A percentile compares a stretch with the other conserved stretches of the same genome.
These are phyloP conservation scores for Metschnikowia vanudenii DNA, from an alignment of 805 yeast species.

Conservation along the genomic window DNA sequence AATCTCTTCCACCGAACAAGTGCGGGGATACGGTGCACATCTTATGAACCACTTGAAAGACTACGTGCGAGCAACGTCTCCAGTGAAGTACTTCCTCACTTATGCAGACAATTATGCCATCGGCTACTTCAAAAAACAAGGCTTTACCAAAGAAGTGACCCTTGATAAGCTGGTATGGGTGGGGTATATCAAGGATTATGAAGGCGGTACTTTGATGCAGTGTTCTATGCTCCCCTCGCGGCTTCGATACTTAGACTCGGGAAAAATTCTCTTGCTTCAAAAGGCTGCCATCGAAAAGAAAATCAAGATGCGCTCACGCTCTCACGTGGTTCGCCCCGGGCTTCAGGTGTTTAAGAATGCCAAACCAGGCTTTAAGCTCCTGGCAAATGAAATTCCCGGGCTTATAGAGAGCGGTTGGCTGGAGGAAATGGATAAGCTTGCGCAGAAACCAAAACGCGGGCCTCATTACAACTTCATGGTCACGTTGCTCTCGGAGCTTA, in stretches of 20 bases:
- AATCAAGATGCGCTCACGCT: conserved; percentile 72
- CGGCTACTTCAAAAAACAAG: conserved; percentile 97
- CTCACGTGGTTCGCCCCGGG: conserved; percentile 82
- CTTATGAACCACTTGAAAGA: conserved; percentile 97
- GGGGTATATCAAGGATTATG: conserved; percentile 98
- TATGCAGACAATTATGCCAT: conserved; percentile 99
- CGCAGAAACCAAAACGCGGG: conserved; percentile 89
- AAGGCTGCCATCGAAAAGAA: conserved; percentile 88
- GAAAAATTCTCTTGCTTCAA: conserved; percentile 80
- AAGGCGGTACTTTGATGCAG: conserved; percentile 98
- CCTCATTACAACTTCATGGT: conserved; percentile 95
- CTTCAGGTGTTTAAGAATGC: conserved; percentile 78
- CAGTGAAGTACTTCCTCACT: conserved; percentile 81
- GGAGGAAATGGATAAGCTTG: conserved; percentile 95
- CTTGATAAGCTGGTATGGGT: conserved; percentile 87
- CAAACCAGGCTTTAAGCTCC: conserved; percentile 17
- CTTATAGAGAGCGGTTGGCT: conserved; percentile 95
- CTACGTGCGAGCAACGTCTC: conserved; percentile 85
- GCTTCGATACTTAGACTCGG: conserved; percentile 79
- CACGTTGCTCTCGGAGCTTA: conserved; percentile 80
- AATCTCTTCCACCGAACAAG: conserved; percentile 95
- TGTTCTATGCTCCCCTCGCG: conserved; percentile 89
- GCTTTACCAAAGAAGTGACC: conserved; percentile 92
- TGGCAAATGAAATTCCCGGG: conserved; percentile 74
- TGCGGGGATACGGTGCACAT: conserved; percentile 98